A percentile compares a stretch with the other conserved stretches of the same genome.
phyloP scores from a whole-genome alignment of 2,329 filamentous ascomycete species.

The Fusarium tupiense region DNA sequence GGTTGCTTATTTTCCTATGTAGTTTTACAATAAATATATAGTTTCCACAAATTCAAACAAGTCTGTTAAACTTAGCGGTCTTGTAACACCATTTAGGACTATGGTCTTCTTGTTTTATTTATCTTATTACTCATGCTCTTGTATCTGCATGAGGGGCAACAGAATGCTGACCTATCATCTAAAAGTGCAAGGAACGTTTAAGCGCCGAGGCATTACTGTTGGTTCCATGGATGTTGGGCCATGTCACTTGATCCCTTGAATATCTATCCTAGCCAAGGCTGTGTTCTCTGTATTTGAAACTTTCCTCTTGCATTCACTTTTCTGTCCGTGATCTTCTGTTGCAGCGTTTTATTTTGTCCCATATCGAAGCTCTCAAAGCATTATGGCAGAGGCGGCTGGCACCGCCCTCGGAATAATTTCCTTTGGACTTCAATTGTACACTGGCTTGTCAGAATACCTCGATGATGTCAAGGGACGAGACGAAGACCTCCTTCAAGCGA shows the following conservation, averaged over 20 bases:
- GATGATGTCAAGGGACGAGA: neutral
- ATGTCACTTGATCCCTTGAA: too few relatives aligned
- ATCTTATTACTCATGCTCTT: neutral
- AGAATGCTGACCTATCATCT: neutral
- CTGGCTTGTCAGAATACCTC: neutral
- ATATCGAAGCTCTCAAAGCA: neutral
- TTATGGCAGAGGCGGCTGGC: neutral
- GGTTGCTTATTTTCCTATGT: too few relatives aligned
- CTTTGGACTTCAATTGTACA: neutral
- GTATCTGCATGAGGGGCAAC: neutral
- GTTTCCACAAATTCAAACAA: too few relatives aligned
- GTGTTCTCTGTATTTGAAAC: neutral
- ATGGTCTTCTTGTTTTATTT: too few relatives aligned
- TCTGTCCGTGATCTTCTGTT: fast-evolving
- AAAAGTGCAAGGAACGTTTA: neutral
- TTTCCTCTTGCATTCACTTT: neutral
- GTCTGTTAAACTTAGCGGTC: too few relatives aligned
- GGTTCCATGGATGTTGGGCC: neutral
- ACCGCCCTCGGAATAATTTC: neutral
- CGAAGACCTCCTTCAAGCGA: neutral
- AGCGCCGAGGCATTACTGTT: neutral
- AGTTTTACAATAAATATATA: too few relatives aligned
- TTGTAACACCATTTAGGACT: too few relatives aligned
- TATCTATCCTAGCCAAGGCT: too few relatives aligned
- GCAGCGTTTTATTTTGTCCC: fast-evolving